These are phyloP conservation scores for Nannizzia gypsea DNA, from an alignment of 2,329 filamentous ascomycete species.

Conservation along the genomic window DNA sequence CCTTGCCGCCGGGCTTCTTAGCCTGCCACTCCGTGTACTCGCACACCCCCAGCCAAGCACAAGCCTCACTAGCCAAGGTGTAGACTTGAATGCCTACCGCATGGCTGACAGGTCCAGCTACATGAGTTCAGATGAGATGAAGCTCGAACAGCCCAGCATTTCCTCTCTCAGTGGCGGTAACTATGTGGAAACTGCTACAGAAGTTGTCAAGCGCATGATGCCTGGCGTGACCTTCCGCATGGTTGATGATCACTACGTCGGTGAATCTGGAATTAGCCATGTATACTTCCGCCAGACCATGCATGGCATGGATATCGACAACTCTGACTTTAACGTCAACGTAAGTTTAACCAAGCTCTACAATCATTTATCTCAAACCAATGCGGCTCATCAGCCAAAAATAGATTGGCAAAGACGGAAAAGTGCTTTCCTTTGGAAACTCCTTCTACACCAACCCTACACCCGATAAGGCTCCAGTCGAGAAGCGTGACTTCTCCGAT, in stretches of 20 bases:
- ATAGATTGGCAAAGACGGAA: slow-evolving; percentile 9
- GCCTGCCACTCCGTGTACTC: slow-evolving; percentile 9
- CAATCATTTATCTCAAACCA: not conserved
- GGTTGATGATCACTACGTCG: slow-evolving; percentile 11
- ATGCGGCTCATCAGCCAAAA: not conserved
- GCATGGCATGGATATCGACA: slow-evolving; percentile 12
- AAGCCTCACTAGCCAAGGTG: not conserved
- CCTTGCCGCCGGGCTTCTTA: slow-evolving; percentile 12
- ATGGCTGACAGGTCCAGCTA: slow-evolving; percentile 7
- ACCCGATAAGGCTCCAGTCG: slow-evolving; percentile 7
- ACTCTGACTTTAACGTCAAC: slow-evolving; percentile 13
- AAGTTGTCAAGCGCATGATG: slow-evolving; percentile 8
- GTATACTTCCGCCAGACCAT: slow-evolving; percentile 12
- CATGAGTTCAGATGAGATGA: not conserved
- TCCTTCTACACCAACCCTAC: slow-evolving; percentile 10
- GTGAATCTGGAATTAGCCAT: slow-evolving; percentile 10
- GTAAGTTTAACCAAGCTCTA: slow-evolving; percentile 4
- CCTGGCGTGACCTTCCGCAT: slow-evolving; percentile 10
- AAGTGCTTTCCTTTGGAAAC: slow-evolving; percentile 12
- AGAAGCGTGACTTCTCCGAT: slow-evolving; percentile 8
- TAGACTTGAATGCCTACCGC: slow-evolving; percentile 11
- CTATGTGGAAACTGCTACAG: slow-evolving; percentile 12
- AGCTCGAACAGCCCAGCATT: not conserved
- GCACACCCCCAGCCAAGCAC: slow-evolving; percentile 9
- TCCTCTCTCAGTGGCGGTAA: not conserved